phyloP scores from a whole-genome alignment of 1,284 basidiomycete species.

The Laetiporus sulphureus region DNA sequence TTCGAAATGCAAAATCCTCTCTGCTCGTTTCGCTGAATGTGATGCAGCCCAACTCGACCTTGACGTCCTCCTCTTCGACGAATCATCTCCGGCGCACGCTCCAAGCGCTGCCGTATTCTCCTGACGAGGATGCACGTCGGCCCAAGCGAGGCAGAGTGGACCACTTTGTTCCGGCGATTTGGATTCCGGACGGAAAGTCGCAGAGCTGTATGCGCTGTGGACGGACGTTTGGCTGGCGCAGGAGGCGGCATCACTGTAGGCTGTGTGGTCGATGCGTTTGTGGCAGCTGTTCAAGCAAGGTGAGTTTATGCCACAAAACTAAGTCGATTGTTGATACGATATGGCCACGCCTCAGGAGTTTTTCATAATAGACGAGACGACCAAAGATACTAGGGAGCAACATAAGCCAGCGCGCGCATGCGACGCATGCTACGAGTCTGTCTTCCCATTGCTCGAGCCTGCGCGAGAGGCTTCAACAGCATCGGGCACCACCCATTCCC shows the following conservation, averaged over 20 bases:
- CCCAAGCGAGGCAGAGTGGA: conserved; percentile 60
- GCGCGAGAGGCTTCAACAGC: conserved; percentile 13
- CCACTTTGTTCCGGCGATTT: conserved; percentile 86
- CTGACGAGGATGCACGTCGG: conserved; percentile 36
- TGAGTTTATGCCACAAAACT: conserved; percentile 28
- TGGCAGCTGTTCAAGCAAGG: conserved; percentile 73
- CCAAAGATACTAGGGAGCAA: conserved; percentile 35
- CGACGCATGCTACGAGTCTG: conserved; percentile 78
- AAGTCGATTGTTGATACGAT: not conserved
- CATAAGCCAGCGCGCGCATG: conserved; percentile 75
- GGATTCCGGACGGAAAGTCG: conserved; percentile 85
- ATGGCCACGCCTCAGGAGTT: conserved; percentile 41
- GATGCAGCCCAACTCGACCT: conserved; percentile 70
- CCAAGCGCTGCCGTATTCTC: conserved; percentile 65
- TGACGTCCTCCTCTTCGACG: conserved; percentile 69
- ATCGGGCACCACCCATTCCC: conserved; percentile 23
- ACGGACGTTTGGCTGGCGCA: conserved; percentile 71
- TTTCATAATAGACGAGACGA: conserved; percentile 56
- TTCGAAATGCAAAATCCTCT: conserved; percentile 69
- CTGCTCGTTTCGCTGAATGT: conserved; percentile 60
- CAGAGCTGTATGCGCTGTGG: conserved; percentile 81
- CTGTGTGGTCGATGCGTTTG: conserved; percentile 88
- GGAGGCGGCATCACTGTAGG: conserved; percentile 85
- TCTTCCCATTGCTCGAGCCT: conserved; percentile 64
- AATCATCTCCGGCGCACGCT: conserved; percentile 65